A percentile compares a stretch with the other conserved stretches of the same genome.
Conservation (phyloP, 306 rosid genomes). For the Comarum palustre region DNA sequence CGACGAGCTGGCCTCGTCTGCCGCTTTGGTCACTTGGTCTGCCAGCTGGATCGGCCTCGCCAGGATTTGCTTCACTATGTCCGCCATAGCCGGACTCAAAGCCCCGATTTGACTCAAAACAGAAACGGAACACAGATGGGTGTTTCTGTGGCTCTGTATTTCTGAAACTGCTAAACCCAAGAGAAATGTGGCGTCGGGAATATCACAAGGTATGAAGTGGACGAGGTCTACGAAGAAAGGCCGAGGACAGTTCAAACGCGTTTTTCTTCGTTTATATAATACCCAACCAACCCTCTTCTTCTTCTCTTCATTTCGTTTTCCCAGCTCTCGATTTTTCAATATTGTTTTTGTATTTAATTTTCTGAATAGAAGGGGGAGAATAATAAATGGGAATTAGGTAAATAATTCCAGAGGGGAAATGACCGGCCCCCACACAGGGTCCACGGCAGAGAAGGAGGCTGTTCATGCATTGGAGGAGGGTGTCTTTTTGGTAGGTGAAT, state of each 20-base stretch:
- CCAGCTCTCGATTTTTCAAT: background rate
- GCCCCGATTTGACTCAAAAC: background rate
- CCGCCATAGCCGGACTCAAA: conserved; percentile 62
- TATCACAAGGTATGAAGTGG: background rate
- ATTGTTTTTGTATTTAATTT: background rate
- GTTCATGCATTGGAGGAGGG: background rate
- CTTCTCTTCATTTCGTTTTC: background rate
- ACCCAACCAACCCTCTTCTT: background rate
- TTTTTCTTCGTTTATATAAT: background rate
- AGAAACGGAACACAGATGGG: background rate
- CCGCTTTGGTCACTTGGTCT: conserved; percentile 67
- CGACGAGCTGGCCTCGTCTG: conserved; percentile 61
- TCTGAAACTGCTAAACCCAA: background rate
- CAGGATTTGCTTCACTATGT: conserved; percentile 62
- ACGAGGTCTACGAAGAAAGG: conserved; percentile 19
- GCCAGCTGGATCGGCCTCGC: conserved; percentile 79
- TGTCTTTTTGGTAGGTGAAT: too few relatives aligned
- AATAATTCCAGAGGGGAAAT: background rate
- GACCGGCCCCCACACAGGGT: conserved; percentile 12
- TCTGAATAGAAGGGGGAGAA: background rate
- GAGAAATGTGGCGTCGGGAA: background rate
- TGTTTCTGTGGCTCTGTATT: background rate
- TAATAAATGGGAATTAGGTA: background rate
- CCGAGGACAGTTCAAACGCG: conserved; percentile 43
- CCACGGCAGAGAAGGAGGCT: conserved; percentile 8